Base-by-base conservation (phyloP, 345 rosid species). In the Citrus hindsii region DNA sequence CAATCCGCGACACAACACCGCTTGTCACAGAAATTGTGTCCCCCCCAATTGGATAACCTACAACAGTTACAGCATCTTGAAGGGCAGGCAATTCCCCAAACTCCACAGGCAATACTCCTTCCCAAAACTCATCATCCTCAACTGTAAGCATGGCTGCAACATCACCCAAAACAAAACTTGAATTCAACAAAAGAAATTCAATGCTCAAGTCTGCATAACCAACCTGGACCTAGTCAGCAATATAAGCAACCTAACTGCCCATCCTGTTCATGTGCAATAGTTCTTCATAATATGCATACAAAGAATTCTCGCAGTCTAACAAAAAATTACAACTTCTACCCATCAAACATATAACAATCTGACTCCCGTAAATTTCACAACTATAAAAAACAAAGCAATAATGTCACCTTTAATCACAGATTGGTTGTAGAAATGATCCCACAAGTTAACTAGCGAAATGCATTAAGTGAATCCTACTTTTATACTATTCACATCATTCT, bases 1-100 rank as follows among this genome's bases (percentile, higher is more conserved):
- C 95, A 69, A 91, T 88, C 25, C 93, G 90, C 6, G 95, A 91
- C 30, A 89, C 95, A 77, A 91, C 95, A 73, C 95, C 93, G 76
- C 93, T 91, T 5, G 95, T 91, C 71, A 91, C 92, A 74, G 95
- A 88, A 53, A 90, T 91, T 1, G 95, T 91, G 76, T 91, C 95
- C 28, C 95, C 95, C 40, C 95, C 92, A 56, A 91, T 88, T 1
- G 95, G 93, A 69, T 91, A 91, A 37, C 95, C 95, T 9, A 90
- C 95, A 77, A 91, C 93, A 24, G 93, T 91, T 21, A 91, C 95
- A 71, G 95, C 95, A 84, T 91, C 92, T 84, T 91, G 93, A 71
- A 88, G 93, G 16, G 93, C 91, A 79, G 93, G 95, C 79, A 91
- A 84, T 16, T 90, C 85, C 56, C 93, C 92, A 79, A 91, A 91